Evolutionary conservation across 2,329 filamentous ascomycete species (phyloP).

Genomic region (Aspergillus sp.): DNA sequence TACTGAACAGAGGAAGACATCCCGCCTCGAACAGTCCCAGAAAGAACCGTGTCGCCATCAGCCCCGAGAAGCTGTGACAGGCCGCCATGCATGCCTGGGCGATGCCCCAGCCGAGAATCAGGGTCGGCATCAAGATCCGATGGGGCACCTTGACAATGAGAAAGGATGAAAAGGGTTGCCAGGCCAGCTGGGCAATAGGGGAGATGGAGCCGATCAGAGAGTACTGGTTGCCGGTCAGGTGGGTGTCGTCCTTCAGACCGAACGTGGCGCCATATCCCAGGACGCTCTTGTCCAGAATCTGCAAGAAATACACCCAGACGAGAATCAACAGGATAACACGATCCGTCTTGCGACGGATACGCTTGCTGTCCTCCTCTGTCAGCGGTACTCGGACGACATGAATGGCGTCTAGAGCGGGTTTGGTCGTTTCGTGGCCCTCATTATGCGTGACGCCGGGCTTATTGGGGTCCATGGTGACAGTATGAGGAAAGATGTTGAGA

Average conservation of each 20-base stretch:
- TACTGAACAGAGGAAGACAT: slow-evolving; percentile 45
- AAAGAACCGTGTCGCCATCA: slow-evolving; percentile 53
- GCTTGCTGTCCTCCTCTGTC: slow-evolving; percentile 45
- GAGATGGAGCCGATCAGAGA: slow-evolving; percentile 58
- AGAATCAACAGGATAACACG: slow-evolving; percentile 53
- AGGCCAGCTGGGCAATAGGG: slow-evolving; percentile 60
- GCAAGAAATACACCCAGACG: slow-evolving; percentile 48
- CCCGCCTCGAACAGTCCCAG: slow-evolving; percentile 55
- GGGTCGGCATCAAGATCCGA: slow-evolving; percentile 55
- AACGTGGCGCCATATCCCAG: slow-evolving; percentile 60
- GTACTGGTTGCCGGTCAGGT: slow-evolving; percentile 55
- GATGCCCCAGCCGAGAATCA: slow-evolving; percentile 51
- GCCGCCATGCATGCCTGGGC: slow-evolving; percentile 49
- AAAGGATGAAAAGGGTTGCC: slow-evolving; percentile 60
- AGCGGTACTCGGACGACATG: slow-evolving; percentile 23
- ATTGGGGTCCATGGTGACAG: slow-evolving; percentile 2
- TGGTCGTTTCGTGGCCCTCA: slow-evolving; percentile 13
- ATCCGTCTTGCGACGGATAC: slow-evolving; percentile 63
- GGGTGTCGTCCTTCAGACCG: slow-evolving; percentile 50
- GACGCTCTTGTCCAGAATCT: slow-evolving; percentile 59
- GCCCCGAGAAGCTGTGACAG: slow-evolving; percentile 45
- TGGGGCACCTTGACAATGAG: slow-evolving; percentile 63
- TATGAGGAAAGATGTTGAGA: neutral
- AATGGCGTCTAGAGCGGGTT: slow-evolving; percentile 15
- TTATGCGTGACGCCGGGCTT: slow-evolving; percentile 16